Percentiles rank a stretch among this genome's conserved stretches.
phyloP scores from a whole-genome alignment of 345 rosid species.

The Syzygium jambos region DNA sequence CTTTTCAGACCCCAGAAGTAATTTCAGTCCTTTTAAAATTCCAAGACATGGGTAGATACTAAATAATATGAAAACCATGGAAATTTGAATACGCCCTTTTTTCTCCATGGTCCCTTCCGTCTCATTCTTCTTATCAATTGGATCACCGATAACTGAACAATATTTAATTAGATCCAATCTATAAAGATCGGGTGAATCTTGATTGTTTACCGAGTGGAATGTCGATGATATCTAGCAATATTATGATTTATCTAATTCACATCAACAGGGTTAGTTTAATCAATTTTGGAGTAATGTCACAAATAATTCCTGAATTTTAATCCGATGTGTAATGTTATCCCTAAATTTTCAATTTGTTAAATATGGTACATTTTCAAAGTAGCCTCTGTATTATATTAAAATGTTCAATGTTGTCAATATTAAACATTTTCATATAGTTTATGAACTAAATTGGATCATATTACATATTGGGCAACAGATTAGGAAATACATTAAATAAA shows the following conservation, averaged over 20 bases:
- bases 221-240: neutral
- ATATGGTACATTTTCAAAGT: too few species aligned
- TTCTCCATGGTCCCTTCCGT: neutral
- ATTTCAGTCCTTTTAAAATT: neutral
- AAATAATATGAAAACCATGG: neutral
- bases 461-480: too few species aligned
- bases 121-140: neutral
- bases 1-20: neutral
- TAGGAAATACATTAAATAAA: too few species aligned
- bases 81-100: neutral
- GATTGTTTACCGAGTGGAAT: neutral
- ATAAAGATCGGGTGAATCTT: neutral
- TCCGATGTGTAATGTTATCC: too few species aligned
- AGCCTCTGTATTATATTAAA: too few species aligned
- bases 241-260: neutral
- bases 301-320: too few species aligned
- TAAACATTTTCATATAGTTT: too few species aligned
- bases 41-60: neutral
- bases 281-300: neutral
- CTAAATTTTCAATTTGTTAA: too few species aligned
- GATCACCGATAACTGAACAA: too few species aligned
- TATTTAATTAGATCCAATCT: neutral
- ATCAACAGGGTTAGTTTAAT: neutral
- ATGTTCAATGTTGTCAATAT: too few species aligned
- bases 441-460: too few species aligned